These are phyloP conservation scores for Ostreobium quekettii DNA, from an alignment of 139 green algal genomes.

Conservation along the genomic window DNA sequence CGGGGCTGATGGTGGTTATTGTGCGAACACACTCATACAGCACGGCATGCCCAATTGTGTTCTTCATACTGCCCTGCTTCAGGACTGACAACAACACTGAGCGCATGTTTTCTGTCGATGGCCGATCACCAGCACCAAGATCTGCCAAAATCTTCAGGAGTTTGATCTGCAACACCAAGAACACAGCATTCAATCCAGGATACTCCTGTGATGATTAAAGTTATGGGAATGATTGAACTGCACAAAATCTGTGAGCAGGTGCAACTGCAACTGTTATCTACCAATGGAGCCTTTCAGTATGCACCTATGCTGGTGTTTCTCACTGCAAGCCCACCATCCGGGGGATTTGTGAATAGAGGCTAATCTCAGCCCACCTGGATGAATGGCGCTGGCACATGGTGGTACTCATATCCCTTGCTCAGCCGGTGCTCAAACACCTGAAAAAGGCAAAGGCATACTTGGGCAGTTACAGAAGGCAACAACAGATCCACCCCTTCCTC, in stretches of 20 bases:
- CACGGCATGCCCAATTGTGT: conserved; percentile 80
- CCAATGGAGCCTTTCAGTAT: too few species aligned
- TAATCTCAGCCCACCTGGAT: conserved; percentile 79
- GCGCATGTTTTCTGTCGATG: conserved; percentile 77
- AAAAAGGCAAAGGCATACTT: not conserved
- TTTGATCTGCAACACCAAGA: conserved; percentile 68
- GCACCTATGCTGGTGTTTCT: too few species aligned
- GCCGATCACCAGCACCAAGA: conserved; percentile 71
- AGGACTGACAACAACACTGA: conserved; percentile 53
- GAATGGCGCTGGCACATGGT: conserved; percentile 91
- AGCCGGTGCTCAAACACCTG: conserved; percentile 78
- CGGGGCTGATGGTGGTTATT: conserved; percentile 82
- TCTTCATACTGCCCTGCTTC: conserved; percentile 37
- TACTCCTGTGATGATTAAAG: too few species aligned
- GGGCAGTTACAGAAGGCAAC: not conserved
- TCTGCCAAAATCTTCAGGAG: conserved; percentile 80
- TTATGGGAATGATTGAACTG: too few species aligned
- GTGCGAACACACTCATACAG: conserved; percentile 86
- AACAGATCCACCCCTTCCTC: too few species aligned
- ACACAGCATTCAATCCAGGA: too few species aligned
- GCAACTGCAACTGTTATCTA: too few species aligned
- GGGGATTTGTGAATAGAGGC: too few species aligned
- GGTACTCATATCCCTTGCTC: conserved; percentile 89
- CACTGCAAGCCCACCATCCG: too few species aligned
- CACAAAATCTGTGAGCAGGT: too few species aligned